Evolutionary conservation across 805 yeast genomes (phyloP), one percentile per base, ranked within the genome.

Genomic region (Kodamaea hsintzibuensis): DNA sequence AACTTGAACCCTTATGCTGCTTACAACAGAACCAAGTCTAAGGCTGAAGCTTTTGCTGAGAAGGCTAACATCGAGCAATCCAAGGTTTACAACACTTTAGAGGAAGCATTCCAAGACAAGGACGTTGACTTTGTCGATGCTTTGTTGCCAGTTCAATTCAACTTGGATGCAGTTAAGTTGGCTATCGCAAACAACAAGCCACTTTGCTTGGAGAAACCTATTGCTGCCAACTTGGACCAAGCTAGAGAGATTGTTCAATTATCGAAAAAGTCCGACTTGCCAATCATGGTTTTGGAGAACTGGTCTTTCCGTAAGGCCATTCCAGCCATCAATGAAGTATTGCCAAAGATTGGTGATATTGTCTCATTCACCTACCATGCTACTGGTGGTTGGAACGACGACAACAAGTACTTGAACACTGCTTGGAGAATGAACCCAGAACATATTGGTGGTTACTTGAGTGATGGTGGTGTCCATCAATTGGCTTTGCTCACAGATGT

Each of bases 401-500:
- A 72, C 53, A 84, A 81, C 72, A 82, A 86, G 65, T 89, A 88
- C 64, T 66, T 84, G 55, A 68, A 74, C 18, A 92, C 98, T 1
- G 52, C 85, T 13, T 93, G 98, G 98, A 86, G 98, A 79, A 83
- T 81, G 67, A 78, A 85, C 47, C 98, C 98, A 33, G 86, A 90
- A 70, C 98, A 93, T 67, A 82, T 91, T 60, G 98, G 98, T 52
- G 98, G 98, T 0, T 92, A 78, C 71, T 76, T 93, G 62, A 86
- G 93, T 55, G 98, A 93, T 65, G 98, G 97, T 64, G 98, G 98
- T 67, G 98, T 93, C 19, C 98, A 93, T 72, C 98, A 92, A 70
- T 75, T 92, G 68, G 97, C 97, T 2, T 74, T 91, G 39, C 79
- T 92, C 59, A 91, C 96, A 7, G 90, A 84, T 55, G 84, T 91